Evolutionary conservation across 371 early-diverging fungal genomes (phyloP).

Genomic region (Mortierella sp.): DNA sequence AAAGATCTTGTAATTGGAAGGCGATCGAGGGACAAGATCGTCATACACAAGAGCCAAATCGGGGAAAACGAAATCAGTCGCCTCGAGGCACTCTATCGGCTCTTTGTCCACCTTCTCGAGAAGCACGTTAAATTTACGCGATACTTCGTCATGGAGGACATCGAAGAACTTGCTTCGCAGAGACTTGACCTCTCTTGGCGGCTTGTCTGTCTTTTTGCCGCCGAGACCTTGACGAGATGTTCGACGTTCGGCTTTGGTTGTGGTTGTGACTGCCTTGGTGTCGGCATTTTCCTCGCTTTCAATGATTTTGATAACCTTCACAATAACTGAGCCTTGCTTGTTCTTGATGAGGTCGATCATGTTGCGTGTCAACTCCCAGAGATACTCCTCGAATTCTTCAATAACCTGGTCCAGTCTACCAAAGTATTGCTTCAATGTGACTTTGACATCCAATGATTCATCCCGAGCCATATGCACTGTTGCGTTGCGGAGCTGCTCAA

Average conservation of each 20-base stretch:
- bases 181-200: conserved; percentile 75
- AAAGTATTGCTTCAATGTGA: conserved; percentile 87
- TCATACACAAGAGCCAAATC: conserved; percentile 91
- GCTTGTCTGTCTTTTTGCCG: conserved; percentile 70
- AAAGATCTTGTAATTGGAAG: conserved; percentile 92
- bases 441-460: conserved; percentile 82
- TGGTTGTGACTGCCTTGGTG: conserved; percentile 71
- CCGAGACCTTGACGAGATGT: conserved; percentile 59
- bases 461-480: conserved; percentile 84
- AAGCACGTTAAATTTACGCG: conserved; percentile 68
- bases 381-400: conserved; percentile 84
- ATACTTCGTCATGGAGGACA: conserved; percentile 77
- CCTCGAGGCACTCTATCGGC: conserved; percentile 71
- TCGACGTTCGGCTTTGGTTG: conserved; percentile 68
- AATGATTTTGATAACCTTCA: conserved; percentile 90
- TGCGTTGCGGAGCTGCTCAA: conserved; percentile 88
- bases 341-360: conserved; percentile 82
- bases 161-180: conserved; percentile 85
- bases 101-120: conserved; percentile 66
- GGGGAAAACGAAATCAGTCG: conserved; percentile 85
- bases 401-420: conserved; percentile 82
- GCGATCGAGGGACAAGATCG: conserved; percentile 89
- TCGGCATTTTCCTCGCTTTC: conserved; percentile 92
- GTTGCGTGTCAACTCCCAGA: conserved; percentile 87
- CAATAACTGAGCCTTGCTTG: conserved; percentile 77